Evolutionary conservation across 2,329 filamentous ascomycete species (phyloP).

Genomic region (Fusarium nisikadoi): DNA sequence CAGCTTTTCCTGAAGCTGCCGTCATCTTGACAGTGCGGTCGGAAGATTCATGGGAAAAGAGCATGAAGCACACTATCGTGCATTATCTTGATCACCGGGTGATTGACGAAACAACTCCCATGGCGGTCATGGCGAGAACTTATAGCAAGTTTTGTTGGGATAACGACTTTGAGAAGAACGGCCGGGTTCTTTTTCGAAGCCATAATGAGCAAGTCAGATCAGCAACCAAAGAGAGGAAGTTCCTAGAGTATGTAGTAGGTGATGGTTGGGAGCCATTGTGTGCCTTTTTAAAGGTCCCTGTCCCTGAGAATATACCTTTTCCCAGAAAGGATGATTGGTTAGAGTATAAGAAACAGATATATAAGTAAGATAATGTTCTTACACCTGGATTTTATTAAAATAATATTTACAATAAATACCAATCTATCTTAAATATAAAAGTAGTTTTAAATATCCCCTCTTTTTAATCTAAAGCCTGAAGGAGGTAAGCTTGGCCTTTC

Average conservation of each 20-base stretch:
- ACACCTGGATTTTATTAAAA: too few species aligned
- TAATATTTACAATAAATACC: too few species aligned
- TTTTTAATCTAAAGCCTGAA: too few species aligned
- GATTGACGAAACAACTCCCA: neutral
- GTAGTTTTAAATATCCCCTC: too few species aligned
- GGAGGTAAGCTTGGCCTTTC: too few species aligned
- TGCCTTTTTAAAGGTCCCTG: accelerated
- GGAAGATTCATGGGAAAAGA: neutral
- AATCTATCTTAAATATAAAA: too few species aligned
- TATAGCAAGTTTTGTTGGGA: neutral
- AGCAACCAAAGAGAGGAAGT: accelerated
- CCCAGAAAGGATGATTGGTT: neutral
- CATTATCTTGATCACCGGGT: neutral
- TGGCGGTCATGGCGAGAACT: neutral
- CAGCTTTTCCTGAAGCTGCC: neutral
- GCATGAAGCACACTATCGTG: neutral
- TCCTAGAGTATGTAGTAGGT: neutral
- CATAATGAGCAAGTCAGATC: neutral
- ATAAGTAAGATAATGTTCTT: neutral
- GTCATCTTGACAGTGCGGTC: neutral
- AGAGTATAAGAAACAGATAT: neutral
- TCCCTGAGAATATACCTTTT: neutral
- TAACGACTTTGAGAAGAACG: neutral
- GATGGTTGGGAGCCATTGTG: neutral
- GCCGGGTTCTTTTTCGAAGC: neutral